Conservation (phyloP, 371 early-diverging fungal genomes). For the Capillidium heterosporum region DNA sequence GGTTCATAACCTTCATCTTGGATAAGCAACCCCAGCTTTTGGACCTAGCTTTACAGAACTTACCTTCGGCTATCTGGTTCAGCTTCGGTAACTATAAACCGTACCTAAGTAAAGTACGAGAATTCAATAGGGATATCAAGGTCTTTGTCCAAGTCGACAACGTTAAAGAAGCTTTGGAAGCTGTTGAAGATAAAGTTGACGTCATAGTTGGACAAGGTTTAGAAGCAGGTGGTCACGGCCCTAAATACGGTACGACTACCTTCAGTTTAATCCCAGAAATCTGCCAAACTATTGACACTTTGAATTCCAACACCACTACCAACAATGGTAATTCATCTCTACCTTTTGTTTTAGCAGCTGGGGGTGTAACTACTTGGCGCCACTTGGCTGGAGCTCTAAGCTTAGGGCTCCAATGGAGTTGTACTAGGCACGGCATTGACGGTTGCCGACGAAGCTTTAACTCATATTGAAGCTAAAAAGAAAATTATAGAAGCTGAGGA, state of each 20-base stretch:
- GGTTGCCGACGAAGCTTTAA: slow-evolving; percentile 1
- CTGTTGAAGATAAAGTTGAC: slow-evolving; percentile 14
- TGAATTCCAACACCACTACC: background rate
- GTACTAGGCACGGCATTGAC: slow-evolving; percentile 15
- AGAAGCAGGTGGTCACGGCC: slow-evolving; percentile 21
- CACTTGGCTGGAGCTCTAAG: slow-evolving; percentile 51
- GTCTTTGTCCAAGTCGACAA: slow-evolving; percentile 19
- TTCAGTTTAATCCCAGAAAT: slow-evolving; percentile 14
- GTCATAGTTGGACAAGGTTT: slow-evolving; percentile 19
- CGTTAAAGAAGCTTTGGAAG: slow-evolving; percentile 15
- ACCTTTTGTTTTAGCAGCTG: slow-evolving; percentile 51
- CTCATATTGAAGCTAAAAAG: slow-evolving; percentile 1
- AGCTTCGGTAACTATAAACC: slow-evolving; percentile 19
- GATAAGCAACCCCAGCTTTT: slow-evolving; percentile 12
- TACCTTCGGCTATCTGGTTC: slow-evolving; percentile 21
- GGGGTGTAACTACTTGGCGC: slow-evolving; percentile 55
- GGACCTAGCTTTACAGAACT: slow-evolving; percentile 8
- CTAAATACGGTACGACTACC: slow-evolving; percentile 10
- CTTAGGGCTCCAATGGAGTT: slow-evolving; percentile 41
- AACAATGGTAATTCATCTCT: too few species aligned
- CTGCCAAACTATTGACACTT: slow-evolving; percentile 6
- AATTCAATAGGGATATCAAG: slow-evolving; percentile 10
- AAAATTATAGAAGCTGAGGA: background rate
- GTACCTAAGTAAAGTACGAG: slow-evolving; percentile 11
- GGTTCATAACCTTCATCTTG: slow-evolving; percentile 17